Conservation (phyloP, 352 stramenopile genomes). For the Hyaloperonospora arabidopsidis region DNA sequence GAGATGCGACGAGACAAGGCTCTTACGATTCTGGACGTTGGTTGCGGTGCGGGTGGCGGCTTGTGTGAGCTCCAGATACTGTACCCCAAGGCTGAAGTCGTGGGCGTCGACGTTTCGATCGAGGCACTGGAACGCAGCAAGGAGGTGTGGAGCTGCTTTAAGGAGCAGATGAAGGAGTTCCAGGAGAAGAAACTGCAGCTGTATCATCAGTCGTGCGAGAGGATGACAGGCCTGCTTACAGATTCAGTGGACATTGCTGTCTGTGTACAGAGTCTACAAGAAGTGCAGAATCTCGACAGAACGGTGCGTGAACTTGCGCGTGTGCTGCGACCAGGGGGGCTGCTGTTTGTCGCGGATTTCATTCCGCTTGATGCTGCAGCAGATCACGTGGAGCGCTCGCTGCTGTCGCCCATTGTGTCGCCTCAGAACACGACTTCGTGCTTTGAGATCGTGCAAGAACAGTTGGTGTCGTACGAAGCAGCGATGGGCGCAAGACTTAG, state of each 20-base stretch:
- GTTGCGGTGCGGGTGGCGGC: conserved; percentile 55
- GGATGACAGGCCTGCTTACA: conserved; percentile 41
- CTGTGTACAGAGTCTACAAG: conserved; percentile 58
- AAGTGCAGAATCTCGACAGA: conserved; percentile 38
- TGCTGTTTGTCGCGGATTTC: conserved; percentile 63
- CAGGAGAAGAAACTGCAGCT: conserved; percentile 38
- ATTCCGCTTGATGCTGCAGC: conserved; percentile 36
- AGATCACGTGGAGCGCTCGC: conserved; percentile 33
- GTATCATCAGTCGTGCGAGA: conserved; percentile 60
- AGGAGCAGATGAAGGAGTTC: conserved; percentile 27
- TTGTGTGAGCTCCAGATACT: conserved; percentile 53
- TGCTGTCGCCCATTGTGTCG: conserved; percentile 33
- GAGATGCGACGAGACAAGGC: conserved; percentile 17
- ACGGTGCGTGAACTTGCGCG: conserved; percentile 48
- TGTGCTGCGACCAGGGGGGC: conserved; percentile 50
- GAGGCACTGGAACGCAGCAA: conserved; percentile 60
- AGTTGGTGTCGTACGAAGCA: conserved; percentile 37
- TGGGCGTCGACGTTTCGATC: conserved; percentile 51
- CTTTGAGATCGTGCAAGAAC: conserved; percentile 48
- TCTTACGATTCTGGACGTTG: conserved; percentile 52
- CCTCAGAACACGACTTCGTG: conserved; percentile 19
- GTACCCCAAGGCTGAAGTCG: conserved; percentile 42
- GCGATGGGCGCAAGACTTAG: conserved; percentile 37
- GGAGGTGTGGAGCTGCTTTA: conserved; percentile 54
- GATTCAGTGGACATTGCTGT: conserved; percentile 50